Evolutionary conservation across 257 asterid species (phyloP), one percentile per base, ranked within the genome.

Genomic region (Solanum chiquidenum): DNA sequence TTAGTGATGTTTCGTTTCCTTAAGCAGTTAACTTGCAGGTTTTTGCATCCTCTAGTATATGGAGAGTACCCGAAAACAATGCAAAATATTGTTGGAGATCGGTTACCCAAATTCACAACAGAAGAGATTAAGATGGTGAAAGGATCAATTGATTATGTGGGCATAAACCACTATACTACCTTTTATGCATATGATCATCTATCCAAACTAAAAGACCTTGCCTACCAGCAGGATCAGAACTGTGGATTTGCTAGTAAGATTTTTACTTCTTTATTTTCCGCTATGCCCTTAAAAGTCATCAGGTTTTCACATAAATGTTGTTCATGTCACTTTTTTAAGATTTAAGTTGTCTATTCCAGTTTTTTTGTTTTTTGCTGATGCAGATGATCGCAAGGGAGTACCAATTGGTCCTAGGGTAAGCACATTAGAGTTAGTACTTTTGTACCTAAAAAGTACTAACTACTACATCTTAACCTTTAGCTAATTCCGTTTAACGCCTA

Each of bases 361-460:
- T 27, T 9, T 2, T 80, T 80, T 3, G 9, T 44, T 62, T 52
- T n/a, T 62, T 35, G n/a, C 9, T 33, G n/a, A 14, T 35, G 31
- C 93, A 95, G 98, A 90, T 89, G 93, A 89, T 12, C 93, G 94
- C 6, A 88, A 94, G 33, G 98, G 99, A 46, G 93, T 94, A 66
- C 99, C 98, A 31, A 94, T 96, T 20, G 99, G 98, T 52, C 98
- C 96, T 21, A 91, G 91, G 95, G 98, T 96, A 74, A 84, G 96
- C 88, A 83, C 35, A 46, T 55, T 58, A n/a, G 18, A 71, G 35
- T 42, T 60, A 4, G 29, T 25, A 6, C 73, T 29, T 86, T 71
- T 42, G 72, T 23, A 27, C 4, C 72, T 86, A 42, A 31, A 86
- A 71, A 46, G 13, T 34, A 25, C 33, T n/a, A 44, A 27, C 60